phyloP scores from a whole-genome alignment of 2,329 filamentous ascomycete species.

The Venturia asperata region DNA sequence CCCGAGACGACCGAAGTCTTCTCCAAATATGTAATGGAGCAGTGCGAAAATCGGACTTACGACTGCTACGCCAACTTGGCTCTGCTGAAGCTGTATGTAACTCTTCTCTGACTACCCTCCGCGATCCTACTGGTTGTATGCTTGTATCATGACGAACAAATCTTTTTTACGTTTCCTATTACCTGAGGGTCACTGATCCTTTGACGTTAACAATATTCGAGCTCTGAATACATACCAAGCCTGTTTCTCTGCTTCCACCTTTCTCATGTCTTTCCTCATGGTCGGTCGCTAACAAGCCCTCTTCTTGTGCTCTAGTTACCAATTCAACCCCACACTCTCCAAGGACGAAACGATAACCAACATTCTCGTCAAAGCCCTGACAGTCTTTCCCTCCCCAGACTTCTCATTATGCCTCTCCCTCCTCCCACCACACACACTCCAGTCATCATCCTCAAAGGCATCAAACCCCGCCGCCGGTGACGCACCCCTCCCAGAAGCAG shows the following conservation, averaged over 20 bases:
- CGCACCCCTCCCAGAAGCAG: conserved; percentile 70
- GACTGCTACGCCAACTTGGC: conserved; percentile 97
- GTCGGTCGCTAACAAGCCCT: conserved; percentile 18
- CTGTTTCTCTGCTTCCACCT: conserved; percentile 20
- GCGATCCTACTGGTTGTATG: conserved; percentile 10
- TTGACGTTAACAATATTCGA: conserved; percentile 70
- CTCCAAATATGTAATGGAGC: conserved; percentile 87
- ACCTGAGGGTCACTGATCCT: conserved; percentile 63
- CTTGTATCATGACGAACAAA: conserved; percentile 61
- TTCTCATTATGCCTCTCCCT: conserved; percentile 93
- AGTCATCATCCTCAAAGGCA: conserved; percentile 48
- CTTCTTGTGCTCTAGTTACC: conserved; percentile 60
- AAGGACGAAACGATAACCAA: conserved; percentile 98
- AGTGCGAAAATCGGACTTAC: conserved; percentile 91
- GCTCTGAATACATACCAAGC: conserved; percentile 52
- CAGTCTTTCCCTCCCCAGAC: conserved; percentile 91
- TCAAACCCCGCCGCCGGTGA: conserved; percentile 53
- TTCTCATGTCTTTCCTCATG: background rate
- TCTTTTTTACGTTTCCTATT: conserved; percentile 92
- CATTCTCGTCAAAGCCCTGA: conserved; percentile 95
- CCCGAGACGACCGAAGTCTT: conserved; percentile 90
- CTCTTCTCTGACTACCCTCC: conserved; percentile 20
- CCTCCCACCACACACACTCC: conserved; percentile 74
- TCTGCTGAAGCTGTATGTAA: conserved; percentile 87
- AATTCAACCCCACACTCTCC: conserved; percentile 97